These are phyloP conservation scores for Podila verticillata DNA, from an alignment of 192 early-diverging fungal genomes.

Conservation along the genomic window DNA sequence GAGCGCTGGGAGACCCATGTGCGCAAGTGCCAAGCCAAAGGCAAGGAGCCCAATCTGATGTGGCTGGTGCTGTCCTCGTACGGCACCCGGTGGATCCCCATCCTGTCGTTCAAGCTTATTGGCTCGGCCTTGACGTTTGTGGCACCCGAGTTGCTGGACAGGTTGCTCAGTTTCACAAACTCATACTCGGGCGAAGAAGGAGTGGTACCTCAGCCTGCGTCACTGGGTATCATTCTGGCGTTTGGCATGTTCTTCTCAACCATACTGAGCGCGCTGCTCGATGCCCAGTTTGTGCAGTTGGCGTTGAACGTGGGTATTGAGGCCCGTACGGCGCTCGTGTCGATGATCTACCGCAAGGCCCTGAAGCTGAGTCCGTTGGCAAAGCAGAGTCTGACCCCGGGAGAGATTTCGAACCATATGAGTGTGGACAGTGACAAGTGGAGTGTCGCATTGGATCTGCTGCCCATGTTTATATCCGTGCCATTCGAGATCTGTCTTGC, in stretches of 20 bases:
- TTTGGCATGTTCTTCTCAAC: conserved; percentile 7
- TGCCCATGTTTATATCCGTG: background rate
- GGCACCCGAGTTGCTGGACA: background rate
- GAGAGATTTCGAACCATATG: conserved; percentile 12
- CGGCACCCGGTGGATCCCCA: background rate
- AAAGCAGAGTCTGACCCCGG: conserved; percentile 2
- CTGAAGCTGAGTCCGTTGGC: conserved; percentile 71
- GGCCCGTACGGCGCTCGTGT: conserved; percentile 70
- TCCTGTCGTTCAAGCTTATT: background rate
- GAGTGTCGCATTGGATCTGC: background rate
- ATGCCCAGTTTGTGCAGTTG: background rate
- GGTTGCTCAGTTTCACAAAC: background rate
- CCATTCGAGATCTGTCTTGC: conserved; percentile 4
- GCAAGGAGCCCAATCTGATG: conserved; percentile 13
- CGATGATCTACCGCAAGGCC: conserved; percentile 84
- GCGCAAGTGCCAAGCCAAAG: conserved; percentile 6
- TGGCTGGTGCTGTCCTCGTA: background rate
- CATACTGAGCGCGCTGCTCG: background rate
- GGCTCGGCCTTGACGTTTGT: conserved; percentile 4
- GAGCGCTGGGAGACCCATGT: conserved; percentile 18
- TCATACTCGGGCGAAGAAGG: background rate
- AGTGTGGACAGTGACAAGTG: background rate
- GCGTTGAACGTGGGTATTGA: conserved; percentile 70
- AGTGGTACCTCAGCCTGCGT: background rate
- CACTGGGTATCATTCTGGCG: background rate